Evolutionary conservation across 805 yeast species (phyloP), one percentile per base, ranked within the genome.

Genomic region (Vanderwaltozyma verrucispora): DNA sequence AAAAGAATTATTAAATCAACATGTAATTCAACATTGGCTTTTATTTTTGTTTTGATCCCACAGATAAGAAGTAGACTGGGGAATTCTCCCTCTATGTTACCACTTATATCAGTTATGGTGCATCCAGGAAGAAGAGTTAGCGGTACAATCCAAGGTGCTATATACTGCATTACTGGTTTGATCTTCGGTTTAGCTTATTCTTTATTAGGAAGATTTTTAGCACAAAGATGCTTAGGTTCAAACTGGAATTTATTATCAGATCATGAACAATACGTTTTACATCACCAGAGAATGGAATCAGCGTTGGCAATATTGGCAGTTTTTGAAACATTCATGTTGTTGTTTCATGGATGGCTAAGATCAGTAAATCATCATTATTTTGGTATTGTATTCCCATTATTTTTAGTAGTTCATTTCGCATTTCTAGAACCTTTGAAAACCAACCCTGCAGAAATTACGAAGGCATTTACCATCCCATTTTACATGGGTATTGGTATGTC

Each of bases 71-170:
- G 32, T 9, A 50, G 45, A 9, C 32, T 70, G 14, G 74, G 74
- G 4, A 47, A 47, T 5, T 64, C 67, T 27, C 65, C 70, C 1
- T 67, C 68, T 10, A 62, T 70, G 64, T 48, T 69, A 10, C 69
- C 72, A 0, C 44, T 70, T 29, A 60, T 67, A 5, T 62, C 72
- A 2, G 73, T 69, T 13, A 67, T 66, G 48, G 66, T 67, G 5
- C 72, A 69, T 44, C 74, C 74, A 2, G 74, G 75, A 0, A 60
- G 73, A 43, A 58, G 75, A 35, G 56, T 68, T 2, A 71, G 74
- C 17, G 63, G 69, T 5, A 68, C 70, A 48, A 56, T 70, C 19
- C 72, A 70, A 42, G 64, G 65, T 17, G 58, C 59, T 7, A 47
- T 65, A 4, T 55, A 65, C 32, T 66, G 70, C 46, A 42, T 58